Base-by-base conservation (phyloP, 352 stramenopile genomes). In the Globisporangium emineosum region DNA sequence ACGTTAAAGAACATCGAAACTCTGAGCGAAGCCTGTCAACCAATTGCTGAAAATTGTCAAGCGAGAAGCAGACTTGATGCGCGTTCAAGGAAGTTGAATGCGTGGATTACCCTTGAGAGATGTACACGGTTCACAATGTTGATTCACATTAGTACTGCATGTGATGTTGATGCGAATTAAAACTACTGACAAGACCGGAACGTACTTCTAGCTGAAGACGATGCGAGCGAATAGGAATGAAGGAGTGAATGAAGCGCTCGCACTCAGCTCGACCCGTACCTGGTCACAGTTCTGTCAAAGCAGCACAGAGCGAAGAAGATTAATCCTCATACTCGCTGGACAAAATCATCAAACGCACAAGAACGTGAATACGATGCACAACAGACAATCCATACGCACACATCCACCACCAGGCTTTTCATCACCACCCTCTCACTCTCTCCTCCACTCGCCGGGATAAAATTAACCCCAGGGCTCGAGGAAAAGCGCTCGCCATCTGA, bases 261-360 rank as follows among this genome's bases (percentile, higher is more conserved):
- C 55, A n/a, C n/a, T 63, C 56, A 68, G 17, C 27, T 21, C 12
- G 62, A 68, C 10, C 62, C 62, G 49, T 68, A 68, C 19, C 42
- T 64, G 25, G 45, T 45, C 45, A 47, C 10, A 17, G 25, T 43
- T 52, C 55, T 63, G 62, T 66, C 32, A 62, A 17, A 60, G 52
- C 51, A 40, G 57, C 32, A 52, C 33, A 53, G 27, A 62, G 56
- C 56, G 56, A 62, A 62, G 19, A n/a, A 40, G 62, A 47, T 69
- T 59, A 65, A 35, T 61, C 64, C 37, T 65, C 45, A 29, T 61
- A 59, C 30, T 50, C 49, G 29, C 58, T 54, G 5, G 21, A 59
- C 21, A 35, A 40, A 42, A 29, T 3, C 23, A 61, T 17, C 53
- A 62, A 50, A 55, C 53, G 32, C 50, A 66, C 53, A 42, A 49